phyloP scores from a whole-genome alignment of 176 grass and related monocot species.

The Eragrostis nindensis region DNA sequence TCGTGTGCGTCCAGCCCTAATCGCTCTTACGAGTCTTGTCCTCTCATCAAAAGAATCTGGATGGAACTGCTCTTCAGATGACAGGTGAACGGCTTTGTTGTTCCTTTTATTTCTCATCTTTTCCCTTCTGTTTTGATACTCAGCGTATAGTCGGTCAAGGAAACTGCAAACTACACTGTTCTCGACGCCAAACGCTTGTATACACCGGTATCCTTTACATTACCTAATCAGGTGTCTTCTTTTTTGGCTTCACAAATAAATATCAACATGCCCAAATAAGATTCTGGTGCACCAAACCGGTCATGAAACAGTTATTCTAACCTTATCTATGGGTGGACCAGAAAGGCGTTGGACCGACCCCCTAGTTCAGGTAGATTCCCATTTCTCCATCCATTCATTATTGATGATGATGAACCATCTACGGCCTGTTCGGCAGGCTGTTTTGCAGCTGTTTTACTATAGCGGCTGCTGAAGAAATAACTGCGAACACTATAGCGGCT shows the following conservation, averaged over 20 bases:
- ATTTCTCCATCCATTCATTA: background rate
- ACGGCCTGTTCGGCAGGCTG: too few species aligned
- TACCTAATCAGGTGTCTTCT: background rate
- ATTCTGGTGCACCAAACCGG: slow-evolving; percentile 19
- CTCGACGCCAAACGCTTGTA: too few species aligned
- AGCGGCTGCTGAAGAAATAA: too few species aligned
- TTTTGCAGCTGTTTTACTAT: too few species aligned
- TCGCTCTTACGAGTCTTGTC: background rate
- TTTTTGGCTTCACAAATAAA: background rate
- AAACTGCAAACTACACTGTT: background rate
- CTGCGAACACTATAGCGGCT: too few species aligned
- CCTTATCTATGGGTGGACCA: too few species aligned
- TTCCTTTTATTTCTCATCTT: background rate
- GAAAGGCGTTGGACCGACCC: background rate
- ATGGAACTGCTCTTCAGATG: slow-evolving; percentile 4
- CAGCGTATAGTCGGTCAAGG: too few species aligned
- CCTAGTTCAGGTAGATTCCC: slow-evolving; percentile 25
- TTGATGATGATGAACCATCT: background rate
- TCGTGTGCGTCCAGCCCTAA: background rate
- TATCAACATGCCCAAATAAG: slow-evolving; percentile 2
- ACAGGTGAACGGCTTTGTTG: background rate
- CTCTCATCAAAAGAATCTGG: slow-evolving; percentile 1
- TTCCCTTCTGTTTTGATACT: too few species aligned
- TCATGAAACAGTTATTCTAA: background rate
- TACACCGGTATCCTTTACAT: background rate